Percentiles rank a stretch among this genome's conserved stretches.
phyloP scores from a whole-genome alignment of 139 green algal species.

The Chlamydomonas sp. region DNA sequence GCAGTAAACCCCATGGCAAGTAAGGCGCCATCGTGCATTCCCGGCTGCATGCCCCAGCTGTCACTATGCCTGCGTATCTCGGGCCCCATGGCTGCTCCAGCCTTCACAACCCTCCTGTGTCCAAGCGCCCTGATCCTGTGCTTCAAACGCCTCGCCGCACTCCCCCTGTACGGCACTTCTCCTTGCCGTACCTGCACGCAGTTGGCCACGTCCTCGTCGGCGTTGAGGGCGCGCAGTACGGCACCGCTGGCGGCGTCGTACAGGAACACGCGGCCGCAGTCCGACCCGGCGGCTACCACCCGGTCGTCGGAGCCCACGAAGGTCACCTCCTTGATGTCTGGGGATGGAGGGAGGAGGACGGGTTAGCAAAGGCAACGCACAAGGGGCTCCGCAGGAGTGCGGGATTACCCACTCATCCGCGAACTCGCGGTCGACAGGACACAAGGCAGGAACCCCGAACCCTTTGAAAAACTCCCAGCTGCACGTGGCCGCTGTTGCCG shows the following conservation, averaged over 20 bases:
- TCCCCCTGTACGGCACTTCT: background rate
- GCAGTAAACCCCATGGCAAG: too few species aligned
- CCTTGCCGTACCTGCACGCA: conserved; percentile 60
- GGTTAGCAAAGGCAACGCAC: background rate
- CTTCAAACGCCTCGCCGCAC: background rate
- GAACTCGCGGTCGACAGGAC: background rate
- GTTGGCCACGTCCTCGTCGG: conserved; percentile 88
- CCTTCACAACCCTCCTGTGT: background rate
- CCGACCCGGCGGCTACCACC: conserved; percentile 79
- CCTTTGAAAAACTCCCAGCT: too few species aligned
- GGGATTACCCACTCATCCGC: background rate
- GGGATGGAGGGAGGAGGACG: background rate
- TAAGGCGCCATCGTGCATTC: too few species aligned
- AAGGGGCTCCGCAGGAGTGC: background rate
- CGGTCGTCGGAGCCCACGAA: conserved; percentile 72
- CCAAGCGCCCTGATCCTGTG: background rate
- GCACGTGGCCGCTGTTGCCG: too few species aligned
- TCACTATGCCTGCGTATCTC: too few species aligned
- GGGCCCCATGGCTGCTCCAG: too few species aligned
- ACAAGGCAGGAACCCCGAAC: too few species aligned
- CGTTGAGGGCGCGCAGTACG: conserved; percentile 59
- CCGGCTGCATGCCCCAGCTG: too few species aligned
- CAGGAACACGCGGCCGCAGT: conserved; percentile 85
- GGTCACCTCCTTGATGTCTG: conserved; percentile 88
- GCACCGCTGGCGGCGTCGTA: conserved; percentile 68